Evolutionary conservation across 176 grass and related monocot genomes (phyloP).

Genomic region (Canna indica): DNA sequence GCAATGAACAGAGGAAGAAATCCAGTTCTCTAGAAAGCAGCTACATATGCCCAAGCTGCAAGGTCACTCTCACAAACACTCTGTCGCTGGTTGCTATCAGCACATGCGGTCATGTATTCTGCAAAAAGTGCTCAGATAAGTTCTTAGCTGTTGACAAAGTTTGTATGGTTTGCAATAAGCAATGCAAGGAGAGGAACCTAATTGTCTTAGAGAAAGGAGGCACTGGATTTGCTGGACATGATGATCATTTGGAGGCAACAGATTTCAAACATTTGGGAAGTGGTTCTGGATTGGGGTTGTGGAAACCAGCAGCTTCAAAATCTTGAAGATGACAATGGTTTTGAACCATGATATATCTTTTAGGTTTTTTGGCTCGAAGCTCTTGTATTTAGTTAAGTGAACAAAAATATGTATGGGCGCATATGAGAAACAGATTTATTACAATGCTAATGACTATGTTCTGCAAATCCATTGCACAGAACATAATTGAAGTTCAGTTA

Average conservation of each 20-base stretch:
- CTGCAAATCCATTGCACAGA: too few species aligned
- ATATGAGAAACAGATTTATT: too few species aligned
- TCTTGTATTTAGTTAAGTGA: background rate
- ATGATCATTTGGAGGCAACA: constrained; percentile 53
- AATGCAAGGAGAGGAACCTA: constrained; percentile 76
- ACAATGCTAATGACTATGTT: too few species aligned
- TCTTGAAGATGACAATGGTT: background rate
- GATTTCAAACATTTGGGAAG: constrained; percentile 93
- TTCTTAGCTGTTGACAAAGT: constrained; percentile 67
- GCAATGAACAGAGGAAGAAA: constrained; percentile 31
- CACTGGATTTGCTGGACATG: constrained; percentile 75
- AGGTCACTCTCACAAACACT: constrained; percentile 81
- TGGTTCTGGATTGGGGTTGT: constrained; percentile 82
- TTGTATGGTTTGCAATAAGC: constrained; percentile 67
- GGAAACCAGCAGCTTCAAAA: constrained; percentile 61
- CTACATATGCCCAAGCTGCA: constrained; percentile 96
- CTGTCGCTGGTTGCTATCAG: constrained; percentile 54
- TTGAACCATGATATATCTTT: too few species aligned
- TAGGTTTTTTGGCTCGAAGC: background rate
- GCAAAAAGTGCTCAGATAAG: constrained; percentile 92
- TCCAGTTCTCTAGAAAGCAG: constrained; percentile 48
- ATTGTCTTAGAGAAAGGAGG: constrained; percentile 88
- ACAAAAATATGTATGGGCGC: background rate
- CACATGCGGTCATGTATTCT: constrained; percentile 92
- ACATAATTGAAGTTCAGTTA: too few species aligned